Percentiles rank a stretch among this genome's conserved stretches.
phyloP scores from a whole-genome alignment of 2,329 filamentous ascomycete species.

The Aspergillus intermedius region DNA sequence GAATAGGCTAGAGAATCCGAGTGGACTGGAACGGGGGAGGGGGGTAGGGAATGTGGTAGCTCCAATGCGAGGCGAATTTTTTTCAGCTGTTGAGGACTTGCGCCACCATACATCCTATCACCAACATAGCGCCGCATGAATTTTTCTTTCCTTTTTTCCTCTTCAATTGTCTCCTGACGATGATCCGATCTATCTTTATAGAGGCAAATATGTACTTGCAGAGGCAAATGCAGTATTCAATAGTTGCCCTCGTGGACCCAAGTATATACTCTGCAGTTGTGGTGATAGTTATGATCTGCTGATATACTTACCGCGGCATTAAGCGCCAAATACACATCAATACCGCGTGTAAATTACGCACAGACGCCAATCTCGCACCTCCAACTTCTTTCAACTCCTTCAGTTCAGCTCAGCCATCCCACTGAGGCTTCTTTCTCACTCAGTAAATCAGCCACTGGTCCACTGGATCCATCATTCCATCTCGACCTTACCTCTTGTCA shows the following conservation, averaged over 20 bases:
- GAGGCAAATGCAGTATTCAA: too few relatives aligned
- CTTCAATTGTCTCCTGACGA: too few relatives aligned
- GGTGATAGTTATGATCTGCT: too few relatives aligned
- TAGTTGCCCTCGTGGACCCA: too few relatives aligned
- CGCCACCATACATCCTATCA: constrained; percentile 12
- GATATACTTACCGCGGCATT: background rate
- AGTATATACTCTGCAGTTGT: too few relatives aligned
- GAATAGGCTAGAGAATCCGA: background rate
- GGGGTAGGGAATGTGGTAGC: background rate
- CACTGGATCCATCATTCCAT: background rate
- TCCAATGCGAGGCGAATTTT: constrained; percentile 5
- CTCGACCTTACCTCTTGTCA: background rate
- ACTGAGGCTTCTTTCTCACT: background rate
- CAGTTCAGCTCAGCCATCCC: background rate
- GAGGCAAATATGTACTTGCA: too few relatives aligned
- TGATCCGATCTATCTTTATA: too few relatives aligned
- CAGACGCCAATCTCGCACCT: background rate
- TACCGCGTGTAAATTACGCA: background rate
- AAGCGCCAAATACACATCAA: background rate
- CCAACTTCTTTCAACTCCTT: background rate
- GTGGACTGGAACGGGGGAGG: background rate
- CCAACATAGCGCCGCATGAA: background rate
- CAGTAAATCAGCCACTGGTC: background rate
- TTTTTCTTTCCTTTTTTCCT: background rate
- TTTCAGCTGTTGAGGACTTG: constrained; percentile 16